Evolutionary conservation across 2,329 filamentous ascomycete genomes (phyloP), one percentile per base, ranked within the genome.

Genomic region (Alternaria sp.): DNA sequence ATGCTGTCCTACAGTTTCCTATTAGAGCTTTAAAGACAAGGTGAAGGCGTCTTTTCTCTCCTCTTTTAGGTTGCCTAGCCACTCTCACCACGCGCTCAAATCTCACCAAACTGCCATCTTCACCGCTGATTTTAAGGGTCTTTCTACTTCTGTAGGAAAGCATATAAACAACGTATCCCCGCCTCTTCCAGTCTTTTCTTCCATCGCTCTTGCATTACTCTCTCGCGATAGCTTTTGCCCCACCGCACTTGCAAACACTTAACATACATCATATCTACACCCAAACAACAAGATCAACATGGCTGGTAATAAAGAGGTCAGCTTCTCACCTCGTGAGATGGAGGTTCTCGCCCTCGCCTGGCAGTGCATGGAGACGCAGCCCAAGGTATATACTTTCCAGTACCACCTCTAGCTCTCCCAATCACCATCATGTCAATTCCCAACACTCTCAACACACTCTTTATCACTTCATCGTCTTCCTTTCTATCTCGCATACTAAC

Each of bases 291-390:
- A 28, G 6, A 40, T 18, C 53, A 61, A 28, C 45, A 72, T 70
- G 64, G 12, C 66, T 6, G 57, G 44, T 22, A 58, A 62, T 9
- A 63, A 62, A 3, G 36, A 54, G 0, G 44, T 65, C 45, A 54
- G 22, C 12, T 66, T 78, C 40, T 59, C 69, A 0, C 2, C 71
- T 12, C 67, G 73, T 14, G 75, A 78, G 55, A 74, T 68, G 62
- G 66, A 78, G 52, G 67, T 72, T 10, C 69, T 78, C 10, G 74
- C 74, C 0, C 51, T 76, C 0, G 72, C 74, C 2, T 78, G 75
- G 76, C 74, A 78, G 34, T 79, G 76, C 57, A 68, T 79, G 62
- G 73, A 76, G 2, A 45, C 16, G 0, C 65, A 75, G 36, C 75
- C 75, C 22, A 79, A 76, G 67, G 76, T 75, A 65, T 30, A 54